Evolutionary conservation across 768 basidiomycete species (phyloP), one percentile per base, ranked within the genome.

Genomic region (Agaricus sinodeliciosus): DNA sequence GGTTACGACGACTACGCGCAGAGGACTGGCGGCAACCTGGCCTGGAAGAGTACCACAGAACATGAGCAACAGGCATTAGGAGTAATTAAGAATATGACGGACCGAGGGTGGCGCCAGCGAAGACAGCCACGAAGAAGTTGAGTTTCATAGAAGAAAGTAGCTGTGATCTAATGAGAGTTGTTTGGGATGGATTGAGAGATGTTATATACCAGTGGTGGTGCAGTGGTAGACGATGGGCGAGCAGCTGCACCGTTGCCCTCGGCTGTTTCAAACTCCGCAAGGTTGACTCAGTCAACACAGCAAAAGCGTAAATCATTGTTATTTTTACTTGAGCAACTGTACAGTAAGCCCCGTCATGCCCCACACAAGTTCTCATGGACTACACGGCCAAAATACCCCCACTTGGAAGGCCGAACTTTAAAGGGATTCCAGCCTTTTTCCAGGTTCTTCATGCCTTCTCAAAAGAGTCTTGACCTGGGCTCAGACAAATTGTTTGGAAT

Each of bases 1-100:
- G 1, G 63, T 58, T 12, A 68, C 58, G n/a, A 69, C 64, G 15
- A 81, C 58, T 39, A 83, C 68, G 18, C 78, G 70, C 55, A 84
- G 63, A 43, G 82, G 80, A 55, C 70, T 72, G 37, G 81, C 78
- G 44, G 65, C 60, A 46, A 73, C 80, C 57, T 77, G 69, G 58
- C 55, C 65, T 70, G 19, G 5, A 45, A 3, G 49, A 51, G 45
- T 42, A 27, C n/a, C 53, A 35, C 37, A 35, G 25, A 34, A 45
- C 41, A 27, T 51, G 16, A 35, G 44, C 16, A 43, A 25, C 12
- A 34, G 5, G 16, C 3, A 4, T 34, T 9, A 12, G 27, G 12
- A 42, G 12, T 16, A 7, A 18, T 43, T 25, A 27, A 41, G 34
- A 53, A n/a, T 26, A 45, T 12, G 16, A 56, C 69, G 59, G 58